Evolutionary conservation across 1,284 basidiomycete species (phyloP), one percentile per base, ranked within the genome.

Genomic region (Ceratobasidium sp.): DNA sequence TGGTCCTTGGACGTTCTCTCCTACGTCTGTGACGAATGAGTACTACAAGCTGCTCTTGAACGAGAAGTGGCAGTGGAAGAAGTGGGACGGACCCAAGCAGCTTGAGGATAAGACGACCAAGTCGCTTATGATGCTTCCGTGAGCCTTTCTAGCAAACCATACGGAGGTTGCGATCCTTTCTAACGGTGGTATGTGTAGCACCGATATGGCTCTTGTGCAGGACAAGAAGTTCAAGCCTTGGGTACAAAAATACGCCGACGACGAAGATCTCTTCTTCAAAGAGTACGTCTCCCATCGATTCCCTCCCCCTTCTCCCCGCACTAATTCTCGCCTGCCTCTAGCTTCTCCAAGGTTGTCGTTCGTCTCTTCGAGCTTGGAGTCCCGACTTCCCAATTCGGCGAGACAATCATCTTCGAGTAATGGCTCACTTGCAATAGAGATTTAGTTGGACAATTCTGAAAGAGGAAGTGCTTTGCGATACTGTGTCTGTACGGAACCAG

Each of bases 111-210:
- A 94, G 88, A 91, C 89, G 82, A 96, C 95, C 58, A 87, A 87
- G 78, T 83, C 88, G 46, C 85, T 99, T 61, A 98, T 99, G 96
- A 98, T 98, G 96, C 84, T 98, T 54, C 94, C 94, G 91, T 92
- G 79, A 69, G 90, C 86, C 21, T 58, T 54, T 43, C 28, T 55
- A 72, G 9, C 35, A 7, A 13, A 35, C n/a, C n/a, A n/a, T n/a
- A n/a, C n/a, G 63, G 30, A 30, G 4, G 43, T 11, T 23, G n/a
- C 21, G 61, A 32, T 73, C 55, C 72, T 74, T 64, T 61, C 44
- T 58, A 38, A 38, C 23, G 23, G 73, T 9, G 75, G 54, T 44
- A 49, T 26, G 9, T 46, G 1, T 74, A 92, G 91, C 50, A 91
- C 94, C 78, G 95, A 97, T 82, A 92, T 91, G 80, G 88, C 91